These are phyloP conservation scores for Teunomyces atbi DNA, from an alignment of 805 yeast genomes.

Conservation along the genomic window DNA sequence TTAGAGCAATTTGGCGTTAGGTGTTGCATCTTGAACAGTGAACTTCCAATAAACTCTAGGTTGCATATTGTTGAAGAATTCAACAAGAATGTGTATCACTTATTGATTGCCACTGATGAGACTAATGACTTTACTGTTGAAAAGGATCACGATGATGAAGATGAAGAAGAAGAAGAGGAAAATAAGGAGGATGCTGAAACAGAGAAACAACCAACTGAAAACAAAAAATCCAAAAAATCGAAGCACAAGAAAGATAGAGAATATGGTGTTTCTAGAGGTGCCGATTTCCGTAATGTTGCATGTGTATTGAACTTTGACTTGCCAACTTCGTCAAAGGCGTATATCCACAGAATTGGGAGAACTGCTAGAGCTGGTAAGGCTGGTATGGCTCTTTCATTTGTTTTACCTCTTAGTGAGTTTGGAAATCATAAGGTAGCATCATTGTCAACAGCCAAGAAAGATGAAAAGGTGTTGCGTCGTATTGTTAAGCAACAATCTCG, in stretches of 20 bases:
- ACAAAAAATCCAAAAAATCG: slow-evolving; percentile 15
- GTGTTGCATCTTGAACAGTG: slow-evolving; percentile 86
- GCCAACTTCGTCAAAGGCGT: slow-evolving; percentile 85
- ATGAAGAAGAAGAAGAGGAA: slow-evolving; percentile 21
- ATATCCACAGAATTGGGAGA: slow-evolving; percentile 92
- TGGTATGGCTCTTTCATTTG: slow-evolving; percentile 93
- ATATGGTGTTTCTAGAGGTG: slow-evolving; percentile 95
- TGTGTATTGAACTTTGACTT: slow-evolving; percentile 95
- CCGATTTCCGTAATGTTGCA: slow-evolving; percentile 93
- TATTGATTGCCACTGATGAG: slow-evolving; percentile 95
- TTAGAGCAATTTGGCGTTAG: slow-evolving; percentile 92
- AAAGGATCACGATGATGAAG: slow-evolving; percentile 48
- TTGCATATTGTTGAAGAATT: slow-evolving; percentile 94
- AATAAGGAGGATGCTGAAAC: slow-evolving; percentile 20
- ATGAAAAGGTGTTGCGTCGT: slow-evolving; percentile 79
- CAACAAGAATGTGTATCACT: slow-evolving; percentile 81
- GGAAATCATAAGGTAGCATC: slow-evolving; percentile 87
- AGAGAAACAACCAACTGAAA: slow-evolving; percentile 9
- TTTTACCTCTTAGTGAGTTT: slow-evolving; percentile 76
- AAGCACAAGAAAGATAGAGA: slow-evolving; percentile 58
- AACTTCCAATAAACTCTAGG: slow-evolving; percentile 88
- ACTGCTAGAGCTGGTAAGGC: slow-evolving; percentile 97
- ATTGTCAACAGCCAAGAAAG: slow-evolving; percentile 67
- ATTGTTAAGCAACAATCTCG: slow-evolving; percentile 75
- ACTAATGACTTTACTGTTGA: slow-evolving; percentile 55